phyloP scores from a whole-genome alignment of 2,329 filamentous ascomycete species.

The Aspergillus spinulosporus region DNA sequence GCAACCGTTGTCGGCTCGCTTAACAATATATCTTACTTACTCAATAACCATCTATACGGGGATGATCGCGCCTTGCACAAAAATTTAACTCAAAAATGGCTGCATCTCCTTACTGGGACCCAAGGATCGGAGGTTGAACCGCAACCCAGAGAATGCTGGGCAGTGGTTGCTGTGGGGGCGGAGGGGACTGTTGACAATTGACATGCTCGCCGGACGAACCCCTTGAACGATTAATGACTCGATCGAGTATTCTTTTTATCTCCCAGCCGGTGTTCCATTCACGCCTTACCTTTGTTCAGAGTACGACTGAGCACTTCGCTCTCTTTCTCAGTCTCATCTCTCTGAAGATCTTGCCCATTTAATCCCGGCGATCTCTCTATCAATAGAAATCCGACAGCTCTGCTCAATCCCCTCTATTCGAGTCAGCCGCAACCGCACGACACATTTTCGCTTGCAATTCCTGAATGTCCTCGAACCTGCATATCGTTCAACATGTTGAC shows the following conservation, averaged over 20 bases:
- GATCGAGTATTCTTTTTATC: conserved; percentile 5
- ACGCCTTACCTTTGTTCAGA: conserved; percentile 4
- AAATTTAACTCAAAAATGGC: neutral
- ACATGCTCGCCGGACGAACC: conserved; percentile 17
- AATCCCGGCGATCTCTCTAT: conserved; percentile 13
- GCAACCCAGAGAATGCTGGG: conserved; percentile 14
- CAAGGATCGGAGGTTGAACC: conserved; percentile 14
- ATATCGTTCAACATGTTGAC: conserved; percentile 43
- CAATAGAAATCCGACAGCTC: conserved; percentile 12
- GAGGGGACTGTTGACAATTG: conserved; percentile 19
- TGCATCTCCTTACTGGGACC: neutral
- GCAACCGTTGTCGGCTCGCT: neutral
- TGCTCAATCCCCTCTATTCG: conserved; percentile 1
- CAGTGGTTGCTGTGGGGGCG: conserved; percentile 28
- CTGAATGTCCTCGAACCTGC: conserved; percentile 32
- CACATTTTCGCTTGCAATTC: conserved; percentile 20
- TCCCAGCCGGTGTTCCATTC: neutral
- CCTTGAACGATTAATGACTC: conserved; percentile 8
- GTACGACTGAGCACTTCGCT: conserved; percentile 1
- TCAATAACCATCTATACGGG: neutral
- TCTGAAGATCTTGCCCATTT: conserved; percentile 25
- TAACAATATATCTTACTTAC: neutral
- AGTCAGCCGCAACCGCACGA: conserved; percentile 3
- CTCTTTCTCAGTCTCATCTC: conserved; percentile 10
- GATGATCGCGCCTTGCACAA: neutral